Evolutionary conservation across 768 basidiomycete genomes (phyloP).

Genomic region (Ramaria sp.): DNA sequence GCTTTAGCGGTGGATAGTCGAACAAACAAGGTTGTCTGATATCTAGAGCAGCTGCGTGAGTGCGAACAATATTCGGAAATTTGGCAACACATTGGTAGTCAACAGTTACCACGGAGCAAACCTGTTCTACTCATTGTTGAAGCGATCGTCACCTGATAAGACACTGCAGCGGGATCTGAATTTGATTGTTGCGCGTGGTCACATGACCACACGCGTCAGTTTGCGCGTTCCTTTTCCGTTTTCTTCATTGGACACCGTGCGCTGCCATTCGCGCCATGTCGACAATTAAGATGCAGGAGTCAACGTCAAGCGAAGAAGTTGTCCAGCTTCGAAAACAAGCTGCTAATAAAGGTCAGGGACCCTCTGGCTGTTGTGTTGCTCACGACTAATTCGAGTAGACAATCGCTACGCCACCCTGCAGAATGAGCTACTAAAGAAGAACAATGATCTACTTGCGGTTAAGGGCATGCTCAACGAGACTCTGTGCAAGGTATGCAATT

Average conservation of each 20-base stretch:
- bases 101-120: too few species aligned
- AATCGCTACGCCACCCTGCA: background rate
- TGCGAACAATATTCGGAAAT: too few species aligned
- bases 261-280: constrained; percentile 5
- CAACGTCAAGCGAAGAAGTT: background rate
- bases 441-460: constrained; percentile 26
- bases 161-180: too few species aligned
- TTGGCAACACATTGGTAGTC: too few species aligned
- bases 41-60: too few species aligned
- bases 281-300: constrained; percentile 4
- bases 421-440: constrained; percentile 23
- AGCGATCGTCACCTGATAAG: too few species aligned
- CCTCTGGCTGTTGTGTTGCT: background rate
- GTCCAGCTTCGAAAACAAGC: constrained; percentile 3
- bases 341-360: constrained; percentile 1
- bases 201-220: background rate
- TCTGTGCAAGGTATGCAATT: constrained; percentile 24
- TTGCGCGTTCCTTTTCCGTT: background rate
- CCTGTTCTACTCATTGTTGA: too few species aligned
- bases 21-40: too few species aligned
- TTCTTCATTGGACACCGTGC: background rate
- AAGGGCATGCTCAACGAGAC: constrained; percentile 25
- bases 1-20: too few species aligned
- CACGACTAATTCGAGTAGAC: background rate
- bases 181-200: background rate